Percentiles rank a stretch among this genome's conserved stretches.
Evolutionary conservation across 192 early-diverging fungal species (phyloP).

Genomic region (Coemansia sp.): DNA sequence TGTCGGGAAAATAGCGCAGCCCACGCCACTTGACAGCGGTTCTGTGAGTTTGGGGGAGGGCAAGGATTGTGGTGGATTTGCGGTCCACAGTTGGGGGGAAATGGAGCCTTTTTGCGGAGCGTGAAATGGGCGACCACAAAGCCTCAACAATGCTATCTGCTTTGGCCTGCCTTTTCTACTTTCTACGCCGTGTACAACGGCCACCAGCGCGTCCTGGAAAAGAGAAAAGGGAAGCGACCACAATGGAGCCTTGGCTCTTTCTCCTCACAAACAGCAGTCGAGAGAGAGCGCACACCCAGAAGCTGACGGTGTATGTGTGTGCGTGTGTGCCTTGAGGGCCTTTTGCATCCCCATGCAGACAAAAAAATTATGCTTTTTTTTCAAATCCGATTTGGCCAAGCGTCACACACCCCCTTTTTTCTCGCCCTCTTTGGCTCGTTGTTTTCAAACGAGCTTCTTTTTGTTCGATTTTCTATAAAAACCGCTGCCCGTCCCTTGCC

Average conservation of each 20-base stretch:
- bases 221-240: neutral
- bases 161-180: neutral
- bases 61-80: neutral
- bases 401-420: neutral
- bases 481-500: neutral
- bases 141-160: neutral
- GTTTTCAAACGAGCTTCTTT: no score
- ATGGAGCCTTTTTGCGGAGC: conserved; percentile 1
- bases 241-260: conserved; percentile 6
- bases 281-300: neutral
- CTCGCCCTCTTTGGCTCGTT: neutral
- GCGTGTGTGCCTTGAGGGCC: neutral
- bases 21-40: neutral
- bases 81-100: neutral
- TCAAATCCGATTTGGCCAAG: conserved; percentile 1
- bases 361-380: neutral
- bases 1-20: no score
- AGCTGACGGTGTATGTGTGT: no score
- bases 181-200: neutral
- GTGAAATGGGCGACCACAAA: conserved; percentile 1
- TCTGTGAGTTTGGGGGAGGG: neutral
- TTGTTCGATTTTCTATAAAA: neutral
- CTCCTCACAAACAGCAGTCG: neutral
- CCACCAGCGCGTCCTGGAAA: neutral
- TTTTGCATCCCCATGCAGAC: neutral